phyloP scores from a whole-genome alignment of 1,284 basidiomycete species.

The Anthracocystis walkeri region DNA sequence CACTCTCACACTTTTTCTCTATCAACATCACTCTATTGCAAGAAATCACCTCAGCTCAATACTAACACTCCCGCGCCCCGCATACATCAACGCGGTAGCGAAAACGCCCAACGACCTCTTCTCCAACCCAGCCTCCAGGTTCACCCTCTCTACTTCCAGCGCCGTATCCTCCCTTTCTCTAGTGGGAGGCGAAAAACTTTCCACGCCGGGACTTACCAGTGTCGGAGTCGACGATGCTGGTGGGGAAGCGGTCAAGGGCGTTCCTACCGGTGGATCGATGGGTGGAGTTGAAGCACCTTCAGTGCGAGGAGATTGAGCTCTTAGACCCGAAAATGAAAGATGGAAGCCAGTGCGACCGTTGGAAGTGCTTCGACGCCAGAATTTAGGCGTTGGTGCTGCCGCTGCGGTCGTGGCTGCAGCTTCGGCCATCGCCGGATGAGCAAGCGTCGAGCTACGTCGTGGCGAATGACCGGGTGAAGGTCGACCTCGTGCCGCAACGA shows the following conservation, averaged over 20 bases:
- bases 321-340: slow-evolving; percentile 40
- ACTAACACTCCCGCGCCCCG: slow-evolving; percentile 27
- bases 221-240: slow-evolving; percentile 7
- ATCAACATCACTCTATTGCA: background rate
- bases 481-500: slow-evolving; percentile 10
- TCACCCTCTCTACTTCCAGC: slow-evolving; percentile 17
- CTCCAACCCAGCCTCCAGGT: no score
- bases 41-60: slow-evolving; percentile 18
- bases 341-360: slow-evolving; percentile 42
- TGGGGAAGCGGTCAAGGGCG: background rate
- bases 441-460: slow-evolving; percentile 33
- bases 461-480: slow-evolving; percentile 24
- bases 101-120: slow-evolving; percentile 24
- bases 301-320: slow-evolving; percentile 29
- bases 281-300: slow-evolving; percentile 15
- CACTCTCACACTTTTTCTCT: no score
- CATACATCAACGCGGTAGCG: slow-evolving; percentile 38
- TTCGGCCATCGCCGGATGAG: slow-evolving; percentile 28
- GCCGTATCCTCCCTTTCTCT: background rate
- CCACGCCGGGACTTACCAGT: slow-evolving; percentile 2
- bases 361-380: slow-evolving; percentile 48
- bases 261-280: slow-evolving; percentile 1
- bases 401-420: slow-evolving; percentile 9
- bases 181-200: background rate
- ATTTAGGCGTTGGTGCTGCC: slow-evolving; percentile 19